Evolutionary conservation across 805 yeast genomes (phyloP).

Genomic region (Clavispora santaluciae): DNA sequence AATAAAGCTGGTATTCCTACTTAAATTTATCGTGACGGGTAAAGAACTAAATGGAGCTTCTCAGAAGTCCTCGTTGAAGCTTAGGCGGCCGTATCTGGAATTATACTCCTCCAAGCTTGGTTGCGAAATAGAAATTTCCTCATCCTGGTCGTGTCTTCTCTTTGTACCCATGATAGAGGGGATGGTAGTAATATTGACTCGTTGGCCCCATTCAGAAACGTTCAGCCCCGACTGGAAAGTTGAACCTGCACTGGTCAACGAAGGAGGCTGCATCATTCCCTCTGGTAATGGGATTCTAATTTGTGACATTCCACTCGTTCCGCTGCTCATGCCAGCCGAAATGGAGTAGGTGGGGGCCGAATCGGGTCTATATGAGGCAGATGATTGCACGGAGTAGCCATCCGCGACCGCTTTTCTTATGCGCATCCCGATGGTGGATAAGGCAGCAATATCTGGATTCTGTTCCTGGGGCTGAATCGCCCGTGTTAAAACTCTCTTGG

Average conservation of each 20-base stretch:
- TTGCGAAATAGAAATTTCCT: conserved; percentile 4
- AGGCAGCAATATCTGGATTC: conserved; percentile 30
- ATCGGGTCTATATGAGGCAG: conserved; percentile 9
- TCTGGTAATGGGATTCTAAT: conserved; percentile 39
- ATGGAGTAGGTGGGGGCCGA: conserved; percentile 3
- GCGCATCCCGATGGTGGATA: conserved; percentile 65
- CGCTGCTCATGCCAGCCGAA: conserved; percentile 4
- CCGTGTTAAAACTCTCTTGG: conserved; percentile 34
- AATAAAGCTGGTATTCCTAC: background rate
- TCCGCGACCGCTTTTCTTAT: conserved; percentile 62
- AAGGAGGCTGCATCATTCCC: conserved; percentile 40
- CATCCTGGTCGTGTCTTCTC: conserved; percentile 24
- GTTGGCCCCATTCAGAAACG: conserved; percentile 37
- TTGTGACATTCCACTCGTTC: background rate
- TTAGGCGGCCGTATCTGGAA: conserved; percentile 40
- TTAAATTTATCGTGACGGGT: background rate
- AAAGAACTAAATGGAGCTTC: conserved; percentile 2
- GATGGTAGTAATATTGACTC: conserved; percentile 2
- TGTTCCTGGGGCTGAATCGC: conserved; percentile 20
- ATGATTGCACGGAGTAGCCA: conserved; percentile 42
- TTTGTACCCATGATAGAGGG: conserved; percentile 13
- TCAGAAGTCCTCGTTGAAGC: conserved; percentile 47
- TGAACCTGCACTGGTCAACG: conserved; percentile 38
- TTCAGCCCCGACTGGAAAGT: conserved; percentile 40
- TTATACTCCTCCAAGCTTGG: conserved; percentile 19